Percentiles rank a stretch among this genome's conserved stretches.
These are phyloP conservation scores for Tarenaya hassleriana DNA, from an alignment of 345 rosid species.

Conservation along the genomic window DNA sequence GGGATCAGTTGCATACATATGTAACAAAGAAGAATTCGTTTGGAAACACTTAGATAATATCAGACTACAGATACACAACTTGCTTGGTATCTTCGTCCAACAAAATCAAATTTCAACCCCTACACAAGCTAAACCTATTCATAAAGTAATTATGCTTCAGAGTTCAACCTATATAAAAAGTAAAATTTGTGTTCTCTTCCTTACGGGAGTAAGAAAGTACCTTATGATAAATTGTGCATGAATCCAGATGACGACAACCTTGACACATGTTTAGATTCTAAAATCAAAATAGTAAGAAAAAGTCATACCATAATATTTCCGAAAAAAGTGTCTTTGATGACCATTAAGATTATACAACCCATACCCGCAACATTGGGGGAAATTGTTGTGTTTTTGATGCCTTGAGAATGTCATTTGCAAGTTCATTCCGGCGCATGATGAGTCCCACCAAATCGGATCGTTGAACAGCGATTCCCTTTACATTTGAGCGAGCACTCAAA, in stretches of 20 bases:
- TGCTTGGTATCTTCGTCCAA: neutral
- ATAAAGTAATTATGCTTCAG: neutral
- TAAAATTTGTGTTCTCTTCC: slow-evolving; percentile 1
- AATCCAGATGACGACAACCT: slow-evolving; percentile 84
- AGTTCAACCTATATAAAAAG: neutral
- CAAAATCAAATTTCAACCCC: slow-evolving; percentile 3
- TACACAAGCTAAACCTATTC: slow-evolving; percentile 4
- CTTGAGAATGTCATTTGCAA: slow-evolving; percentile 70
- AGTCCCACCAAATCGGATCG: slow-evolving; percentile 87
- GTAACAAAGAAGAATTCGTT: neutral
- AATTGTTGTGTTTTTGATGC: slow-evolving; percentile 65
- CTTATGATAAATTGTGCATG: slow-evolving; percentile 87
- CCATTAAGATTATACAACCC: slow-evolving; percentile 12
- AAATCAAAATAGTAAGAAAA: slow-evolving; percentile 20
- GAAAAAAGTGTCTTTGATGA: slow-evolving; percentile 6
- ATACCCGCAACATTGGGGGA: slow-evolving; percentile 86
- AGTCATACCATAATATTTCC: slow-evolving; percentile 9
- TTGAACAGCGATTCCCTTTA: slow-evolving; percentile 71
- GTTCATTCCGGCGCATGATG: slow-evolving; percentile 94
- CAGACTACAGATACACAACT: slow-evolving; percentile 2
- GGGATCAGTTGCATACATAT: neutral
- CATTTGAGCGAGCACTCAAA: slow-evolving; percentile 16
- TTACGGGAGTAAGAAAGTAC: slow-evolving; percentile 36
- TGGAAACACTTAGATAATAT: neutral
- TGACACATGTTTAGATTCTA: slow-evolving; percentile 82